phyloP scores from a whole-genome alignment of 179 eudicot species.

The Patellifolia procumbens region DNA sequence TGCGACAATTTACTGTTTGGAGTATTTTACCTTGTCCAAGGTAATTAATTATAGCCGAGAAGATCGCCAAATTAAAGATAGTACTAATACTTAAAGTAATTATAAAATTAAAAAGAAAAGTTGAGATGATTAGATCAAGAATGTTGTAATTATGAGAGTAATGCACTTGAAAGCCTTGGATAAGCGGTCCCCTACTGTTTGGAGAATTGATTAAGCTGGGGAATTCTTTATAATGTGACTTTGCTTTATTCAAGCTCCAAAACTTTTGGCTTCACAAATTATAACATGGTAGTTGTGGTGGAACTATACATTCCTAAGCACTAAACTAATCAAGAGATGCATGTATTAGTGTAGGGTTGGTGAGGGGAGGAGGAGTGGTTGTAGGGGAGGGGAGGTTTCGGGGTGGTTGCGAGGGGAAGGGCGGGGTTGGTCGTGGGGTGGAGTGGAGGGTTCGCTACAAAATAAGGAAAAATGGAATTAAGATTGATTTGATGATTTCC shows the following conservation, averaged over 20 bases:
- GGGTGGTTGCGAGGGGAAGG: too few relatives aligned
- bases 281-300: too few relatives aligned
- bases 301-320: too few relatives aligned
- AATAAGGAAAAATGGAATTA: too few relatives aligned
- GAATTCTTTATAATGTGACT: neutral
- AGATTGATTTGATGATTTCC: too few relatives aligned
- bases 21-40: neutral
- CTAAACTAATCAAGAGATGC: too few relatives aligned
- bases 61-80: neutral
- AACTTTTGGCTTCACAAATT: neutral
- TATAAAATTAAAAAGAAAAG: neutral
- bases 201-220: neutral
- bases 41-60: constrained; percentile 6
- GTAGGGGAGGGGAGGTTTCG: too few relatives aligned
- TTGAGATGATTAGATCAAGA: constrained; percentile 5
- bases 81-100: constrained; percentile 7
- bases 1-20: constrained; percentile 1
- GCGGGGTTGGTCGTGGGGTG: too few relatives aligned
- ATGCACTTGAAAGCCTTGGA: constrained; percentile 22
- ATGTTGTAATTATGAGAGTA: constrained; percentile 16
- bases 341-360: neutral
- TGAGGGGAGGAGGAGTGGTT: too few relatives aligned
- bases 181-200: constrained; percentile 16
- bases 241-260: neutral
- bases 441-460: too few relatives aligned